Base-by-base conservation (phyloP, 192 early-diverging fungal species). In the Funneliformis geosporum region DNA sequence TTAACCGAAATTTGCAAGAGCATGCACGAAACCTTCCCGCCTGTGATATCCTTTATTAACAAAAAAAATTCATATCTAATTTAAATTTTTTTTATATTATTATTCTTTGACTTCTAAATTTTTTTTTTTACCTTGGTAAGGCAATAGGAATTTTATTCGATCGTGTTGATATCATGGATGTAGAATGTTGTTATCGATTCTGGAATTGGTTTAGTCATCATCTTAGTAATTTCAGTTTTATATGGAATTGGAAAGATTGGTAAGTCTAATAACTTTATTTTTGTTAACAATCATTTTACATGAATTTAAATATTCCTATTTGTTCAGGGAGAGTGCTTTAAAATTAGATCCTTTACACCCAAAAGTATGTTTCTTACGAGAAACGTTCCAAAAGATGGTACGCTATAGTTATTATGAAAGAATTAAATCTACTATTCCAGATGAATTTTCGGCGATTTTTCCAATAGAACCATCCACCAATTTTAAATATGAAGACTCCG, bases 181-280 rank as follows among this genome's bases (percentile, higher is more conserved):
- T 94, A 43, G 96, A 97, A 83, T 93, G 91, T 81, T 87, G 96
- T 40, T 87, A 92, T 81, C 86, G 96, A 38, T 88, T 98, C 61
- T 89, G 90, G 74, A 93, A 93, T 79, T 97, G 95, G 94, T 94
- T 99, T 85, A 89, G 93, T 0, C 90, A 94, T 72, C 96, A 97
- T 84, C 84, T 99, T 66, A 96, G 95, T 82, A 98, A 98, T 85
- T 96, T 97, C 89, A 91, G 88, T 14, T 96, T 92, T 84, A 86
- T 89, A 38, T 98, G 96, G 96, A 90, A 93, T 79, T 98, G 96
- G 96, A 73, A 80, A 33, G 92, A 88, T 75, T 99, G 96, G 97
- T 86, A 86, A 80, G 74, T 27, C 33, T 47, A 5, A 47, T 60
- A n/a, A 61, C 6, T 33, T 76, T 14, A 18, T 75, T 27, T 18